Evolutionary conservation across 2,329 filamentous ascomycete species (phyloP).

Genomic region (Pleurostoma richardsiae): DNA sequence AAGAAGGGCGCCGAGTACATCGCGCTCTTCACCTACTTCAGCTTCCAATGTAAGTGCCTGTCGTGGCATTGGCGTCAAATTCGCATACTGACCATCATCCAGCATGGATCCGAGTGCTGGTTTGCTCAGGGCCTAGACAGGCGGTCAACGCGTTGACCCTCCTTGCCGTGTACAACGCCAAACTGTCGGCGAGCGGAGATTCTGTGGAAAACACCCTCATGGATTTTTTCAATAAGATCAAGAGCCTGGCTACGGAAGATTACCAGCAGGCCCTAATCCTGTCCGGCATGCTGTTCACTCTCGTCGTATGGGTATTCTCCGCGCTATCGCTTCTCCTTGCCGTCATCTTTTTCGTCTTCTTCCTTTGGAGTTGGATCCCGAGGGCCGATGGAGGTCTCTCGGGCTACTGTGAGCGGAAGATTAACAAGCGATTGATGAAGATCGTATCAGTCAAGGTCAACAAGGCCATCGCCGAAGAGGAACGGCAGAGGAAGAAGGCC

Average conservation of each 20-base stretch:
- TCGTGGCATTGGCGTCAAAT: too few species aligned
- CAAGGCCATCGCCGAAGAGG: conserved; percentile 78
- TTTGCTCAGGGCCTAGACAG: conserved; percentile 90
- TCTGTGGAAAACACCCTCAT: conserved; percentile 58
- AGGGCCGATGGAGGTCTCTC: conserved; percentile 72
- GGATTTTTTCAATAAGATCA: conserved; percentile 81
- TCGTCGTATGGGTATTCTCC: conserved; percentile 84
- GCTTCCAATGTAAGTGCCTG: conserved; percentile 50
- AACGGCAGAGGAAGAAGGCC: conserved; percentile 50
- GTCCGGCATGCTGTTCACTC: conserved; percentile 86
- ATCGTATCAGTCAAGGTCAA: conserved; percentile 86
- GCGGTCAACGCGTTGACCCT: conserved; percentile 86
- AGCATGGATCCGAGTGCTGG: conserved; percentile 83
- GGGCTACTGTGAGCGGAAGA: conserved; percentile 86
- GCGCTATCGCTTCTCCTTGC: conserved; percentile 71
- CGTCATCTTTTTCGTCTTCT: conserved; percentile 75
- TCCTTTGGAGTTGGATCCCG: conserved; percentile 90
- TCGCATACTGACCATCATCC: conserved; percentile 9
- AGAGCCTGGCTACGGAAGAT: conserved; percentile 65
- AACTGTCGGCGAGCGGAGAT: conserved; percentile 57
- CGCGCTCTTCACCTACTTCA: conserved; percentile 87
- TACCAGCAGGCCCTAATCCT: conserved; percentile 77
- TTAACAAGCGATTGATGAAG: conserved; percentile 76
- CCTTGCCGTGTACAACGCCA: conserved; percentile 73
- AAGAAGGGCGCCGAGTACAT: conserved; percentile 88